A percentile compares a stretch with the other conserved stretches of the same genome.
Conservation (phyloP, 768 basidiomycete genomes). For the Lyophyllum decastes region DNA sequence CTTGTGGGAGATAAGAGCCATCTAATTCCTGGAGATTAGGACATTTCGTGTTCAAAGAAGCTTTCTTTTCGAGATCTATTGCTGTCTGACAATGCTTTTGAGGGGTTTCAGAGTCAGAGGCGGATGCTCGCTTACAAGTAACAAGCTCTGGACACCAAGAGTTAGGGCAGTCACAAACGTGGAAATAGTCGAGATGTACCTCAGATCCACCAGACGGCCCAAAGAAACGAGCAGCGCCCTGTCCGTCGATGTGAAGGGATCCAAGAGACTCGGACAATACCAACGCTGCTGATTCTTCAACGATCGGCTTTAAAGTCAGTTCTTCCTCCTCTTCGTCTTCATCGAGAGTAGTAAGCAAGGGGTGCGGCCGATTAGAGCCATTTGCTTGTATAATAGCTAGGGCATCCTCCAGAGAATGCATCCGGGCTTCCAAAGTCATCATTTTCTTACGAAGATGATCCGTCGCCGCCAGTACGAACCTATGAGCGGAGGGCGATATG, state of each 20-base stretch:
- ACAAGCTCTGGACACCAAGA: constrained; percentile 34
- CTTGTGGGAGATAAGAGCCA: constrained; percentile 43
- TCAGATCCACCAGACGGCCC: constrained; percentile 51
- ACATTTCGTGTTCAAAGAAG: constrained; percentile 2
- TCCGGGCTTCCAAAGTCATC: constrained; percentile 46
- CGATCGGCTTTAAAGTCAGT: constrained; percentile 25
- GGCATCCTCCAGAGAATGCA: constrained; percentile 57
- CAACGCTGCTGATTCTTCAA: constrained; percentile 25
- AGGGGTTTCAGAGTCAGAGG: neutral
- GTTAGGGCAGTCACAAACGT: constrained; percentile 4
- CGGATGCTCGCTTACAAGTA: constrained; percentile 34
- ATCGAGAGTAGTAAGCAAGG: constrained; percentile 32
- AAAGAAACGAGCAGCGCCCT: constrained; percentile 43
- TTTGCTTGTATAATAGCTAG: constrained; percentile 45
- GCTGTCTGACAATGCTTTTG: constrained; percentile 19
- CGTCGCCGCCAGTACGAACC: constrained; percentile 54
- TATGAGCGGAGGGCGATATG: constrained; percentile 18
- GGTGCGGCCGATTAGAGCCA: constrained; percentile 41
- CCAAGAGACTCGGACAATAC: constrained; percentile 38
- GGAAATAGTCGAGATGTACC: constrained; percentile 30
- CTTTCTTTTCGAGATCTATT: constrained; percentile 22
- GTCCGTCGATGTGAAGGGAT: constrained; percentile 45
- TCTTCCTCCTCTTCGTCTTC: constrained; percentile 33
- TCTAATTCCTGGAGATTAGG: constrained; percentile 39
- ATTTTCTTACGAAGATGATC: constrained; percentile 53